Evolutionary conservation across 2,329 filamentous ascomycete genomes (phyloP), one percentile per base, ranked within the genome.

Genomic region (Pestalotiopsis sp.): DNA sequence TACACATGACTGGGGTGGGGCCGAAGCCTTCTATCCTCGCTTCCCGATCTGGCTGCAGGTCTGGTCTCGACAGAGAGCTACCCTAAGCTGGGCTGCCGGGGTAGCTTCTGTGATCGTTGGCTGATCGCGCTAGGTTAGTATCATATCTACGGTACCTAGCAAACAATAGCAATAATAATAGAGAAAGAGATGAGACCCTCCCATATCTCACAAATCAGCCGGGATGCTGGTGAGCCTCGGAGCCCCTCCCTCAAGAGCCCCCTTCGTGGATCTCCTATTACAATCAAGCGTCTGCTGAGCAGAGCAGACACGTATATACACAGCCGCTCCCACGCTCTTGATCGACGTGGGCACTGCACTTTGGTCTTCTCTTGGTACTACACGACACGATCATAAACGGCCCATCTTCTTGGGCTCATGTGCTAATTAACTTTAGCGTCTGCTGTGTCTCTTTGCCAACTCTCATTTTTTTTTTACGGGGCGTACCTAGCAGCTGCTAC

Each of bases 41-140:
- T 62, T 62, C 59, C 59, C 59, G 59, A 62, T 62, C 59, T 62
- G 59, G 59, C 45, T 52, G 59, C 23, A 36, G 36, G 59, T 39
- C 59, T 62, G 59, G 59, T 38, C 31, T 39, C 9, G 27, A 31
- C 27, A 13, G 25, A 12, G 5, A 27, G 36, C 14, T 62, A 36
- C 59, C 27, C 57, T 59, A 59, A n/a, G 57, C 36, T 62, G 25
- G 56, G 20, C 31, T 36, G 31, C n/a, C 41, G 13, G 41, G 41
- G 13, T 49, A 14, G 41, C 41, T 14, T 14, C n/a, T n/a, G 45
- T n/a, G 45, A 45, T 52, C 6, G 45, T n/a, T 52, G 45, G 45
- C 45, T 52, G 45, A n/a, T 52, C n/a, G 20, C 45, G 20, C 45
- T 52, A 52, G 45, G 20, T 20, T 52, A 52, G 45, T 52, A 52